A percentile compares a stretch with the other conserved stretches of the same genome.
Evolutionary conservation across 768 basidiomycete species (phyloP).

Genomic region (Infundibulicybe gibba): DNA sequence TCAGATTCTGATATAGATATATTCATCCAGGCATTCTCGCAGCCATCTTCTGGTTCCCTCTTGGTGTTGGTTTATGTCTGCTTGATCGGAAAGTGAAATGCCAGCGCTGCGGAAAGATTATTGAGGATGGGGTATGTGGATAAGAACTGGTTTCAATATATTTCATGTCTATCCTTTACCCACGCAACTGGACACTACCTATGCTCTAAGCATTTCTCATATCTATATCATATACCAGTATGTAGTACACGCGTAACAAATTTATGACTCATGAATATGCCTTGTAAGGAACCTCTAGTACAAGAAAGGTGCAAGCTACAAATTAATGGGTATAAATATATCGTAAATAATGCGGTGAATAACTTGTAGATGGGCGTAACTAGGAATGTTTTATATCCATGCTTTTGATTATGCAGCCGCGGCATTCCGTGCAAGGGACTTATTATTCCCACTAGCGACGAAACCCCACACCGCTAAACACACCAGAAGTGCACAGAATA

Average conservation of each 20-base stretch:
- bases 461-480: conserved; percentile 50
- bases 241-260: too few species aligned
- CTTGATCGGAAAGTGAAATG: conserved; percentile 72
- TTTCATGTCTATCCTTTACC: too few species aligned
- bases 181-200: too few species aligned
- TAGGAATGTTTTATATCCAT: background rate
- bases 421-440: background rate
- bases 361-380: background rate
- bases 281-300: too few species aligned
- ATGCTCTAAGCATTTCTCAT: too few species aligned
- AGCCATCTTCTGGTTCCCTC: conserved; percentile 83
- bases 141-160: conserved; percentile 11
- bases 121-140: conserved; percentile 42
- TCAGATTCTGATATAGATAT: conserved; percentile 3
- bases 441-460: conserved; percentile 9
- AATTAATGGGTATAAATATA: background rate
- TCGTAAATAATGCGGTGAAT: background rate
- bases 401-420: background rate
- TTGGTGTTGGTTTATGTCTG: conserved; percentile 75
- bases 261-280: too few species aligned
- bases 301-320: too few species aligned
- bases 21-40: conserved; percentile 61
- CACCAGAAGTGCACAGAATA: conserved; percentile 48
- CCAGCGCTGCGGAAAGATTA: conserved; percentile 39
- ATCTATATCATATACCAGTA: too few species aligned